Percentiles rank a stretch among this genome's conserved stretches.
Evolutionary conservation across 495 filamentous ascomycete genomes (phyloP).

Genomic region (Penicillium alfredii): DNA sequence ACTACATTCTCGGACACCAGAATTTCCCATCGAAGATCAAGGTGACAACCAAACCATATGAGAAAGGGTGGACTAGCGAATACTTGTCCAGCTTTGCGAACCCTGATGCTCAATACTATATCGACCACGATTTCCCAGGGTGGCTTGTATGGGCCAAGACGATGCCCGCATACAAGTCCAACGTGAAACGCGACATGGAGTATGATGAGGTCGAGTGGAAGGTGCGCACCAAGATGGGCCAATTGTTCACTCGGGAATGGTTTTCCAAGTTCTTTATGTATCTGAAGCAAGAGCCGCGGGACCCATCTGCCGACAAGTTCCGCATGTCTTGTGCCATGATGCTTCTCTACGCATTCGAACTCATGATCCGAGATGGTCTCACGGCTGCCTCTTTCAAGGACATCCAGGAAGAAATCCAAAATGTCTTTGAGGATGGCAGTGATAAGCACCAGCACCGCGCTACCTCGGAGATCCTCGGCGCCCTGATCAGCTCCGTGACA

Average conservation of each 20-base stretch:
- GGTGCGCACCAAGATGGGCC: slow-evolving; percentile 75
- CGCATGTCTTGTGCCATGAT: slow-evolving; percentile 78
- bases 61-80: slow-evolving; percentile 69
- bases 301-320: slow-evolving; percentile 77
- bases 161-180: slow-evolving; percentile 70
- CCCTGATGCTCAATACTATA: slow-evolving; percentile 76
- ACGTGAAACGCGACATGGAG: slow-evolving; percentile 59
- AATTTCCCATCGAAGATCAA: slow-evolving; percentile 66
- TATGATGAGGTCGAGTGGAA: slow-evolving; percentile 79
- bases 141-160: slow-evolving; percentile 95
- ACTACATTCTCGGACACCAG: slow-evolving; percentile 74
- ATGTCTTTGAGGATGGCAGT: slow-evolving; percentile 80
- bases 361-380: slow-evolving; percentile 65
- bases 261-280: slow-evolving; percentile 82
- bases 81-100: slow-evolving; percentile 74
- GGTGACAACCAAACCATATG: slow-evolving; percentile 62
- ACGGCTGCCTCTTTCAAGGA: slow-evolving; percentile 80
- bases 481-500: slow-evolving; percentile 66
- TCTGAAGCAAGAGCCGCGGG: slow-evolving; percentile 93
- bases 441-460: slow-evolving; percentile 98
- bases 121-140: slow-evolving; percentile 87
- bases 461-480: slow-evolving; percentile 88
- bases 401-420: slow-evolving; percentile 68
- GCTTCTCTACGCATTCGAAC: slow-evolving; percentile 80
- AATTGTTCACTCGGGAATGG: slow-evolving; percentile 74